Percentiles rank a stretch among this genome's conserved stretches.
Evolutionary conservation across 2,329 filamentous ascomycete species (phyloP).

Genomic region (Neopestalotiopsis clavispora): DNA sequence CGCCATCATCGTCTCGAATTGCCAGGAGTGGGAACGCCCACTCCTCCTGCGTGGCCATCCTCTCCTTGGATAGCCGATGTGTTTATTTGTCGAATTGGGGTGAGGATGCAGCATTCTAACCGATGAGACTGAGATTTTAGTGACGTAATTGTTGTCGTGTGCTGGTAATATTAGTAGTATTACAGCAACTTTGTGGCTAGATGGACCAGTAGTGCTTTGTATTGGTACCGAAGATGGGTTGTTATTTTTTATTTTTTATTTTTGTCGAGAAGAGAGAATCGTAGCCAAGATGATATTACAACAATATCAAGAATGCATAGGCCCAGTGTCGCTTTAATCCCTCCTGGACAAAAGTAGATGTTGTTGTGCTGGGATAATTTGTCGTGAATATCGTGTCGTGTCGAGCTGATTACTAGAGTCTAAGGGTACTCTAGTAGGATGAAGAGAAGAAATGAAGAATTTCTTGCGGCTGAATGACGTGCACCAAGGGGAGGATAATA

Average conservation of each 20-base stretch:
- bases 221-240: not conserved
- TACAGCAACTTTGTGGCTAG: not conserved
- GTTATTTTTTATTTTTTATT: too few species aligned
- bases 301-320: not conserved
- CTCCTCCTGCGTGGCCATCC: constrained; percentile 12
- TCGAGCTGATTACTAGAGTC: not conserved
- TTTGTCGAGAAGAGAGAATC: not conserved
- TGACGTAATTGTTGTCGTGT: constrained; percentile 6
- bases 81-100: not conserved
- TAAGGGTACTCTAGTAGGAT: not conserved
- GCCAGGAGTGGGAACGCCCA: constrained; percentile 3
- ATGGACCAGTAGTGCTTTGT: not conserved
- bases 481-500: not conserved
- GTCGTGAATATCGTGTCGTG: not conserved
- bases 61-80: constrained; percentile 8
- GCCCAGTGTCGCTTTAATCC: not conserved
- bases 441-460: not conserved
- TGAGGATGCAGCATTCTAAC: constrained; percentile 15
- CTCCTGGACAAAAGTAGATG: not conserved
- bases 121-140: not conserved
- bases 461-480: not conserved
- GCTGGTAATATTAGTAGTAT: not conserved
- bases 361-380: not conserved
- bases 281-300: not conserved
- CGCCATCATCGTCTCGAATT: constrained; percentile 7